Base-by-base conservation (phyloP, 2,329 filamentous ascomycete genomes). In the Scedosporium minutisporum region DNA sequence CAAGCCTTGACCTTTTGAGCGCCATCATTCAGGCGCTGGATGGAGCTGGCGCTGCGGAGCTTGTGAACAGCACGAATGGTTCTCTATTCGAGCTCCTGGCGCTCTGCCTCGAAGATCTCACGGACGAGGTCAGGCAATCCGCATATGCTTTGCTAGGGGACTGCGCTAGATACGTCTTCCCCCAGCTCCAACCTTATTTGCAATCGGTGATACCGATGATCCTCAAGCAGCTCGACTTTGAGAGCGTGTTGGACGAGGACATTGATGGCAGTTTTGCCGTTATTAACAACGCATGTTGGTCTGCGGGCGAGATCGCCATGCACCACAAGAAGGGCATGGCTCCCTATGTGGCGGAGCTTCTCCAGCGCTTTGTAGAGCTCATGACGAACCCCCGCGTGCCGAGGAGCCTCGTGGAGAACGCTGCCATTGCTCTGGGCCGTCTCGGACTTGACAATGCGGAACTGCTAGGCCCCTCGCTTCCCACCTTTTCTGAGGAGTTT, bases 241-340 rank as follows among this genome's bases (percentile, higher is more conserved):
- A 92, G 65, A 82, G 81, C 62, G 83, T 92, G 60, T 76, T 86
- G 18, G 89, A 93, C 65, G 91, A 96, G 68, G 89, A 92, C 65
- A 86, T 91, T 57, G 91, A 96, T 66, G 89, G 85, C 18, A 88
- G 87, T 14, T 97, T 96, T 73, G 91, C 92, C 64, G 93, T 97
- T 33, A 87, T 97, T 64, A 99, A 97, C 82, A 99, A 99, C 72
- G 93, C 95, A 23, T 97, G 93, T 77, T 99, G 95, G 95, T 96
- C 93, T 6, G 87, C 87, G 25, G 95, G 95, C 51, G 95, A 99
- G 77, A 95, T 97, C 65, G 86, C 92, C 16, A 87, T 96, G 74
- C 87, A 91, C 65, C 82, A 90, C 71, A 85, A 87, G 67, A 85
- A 87, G 65, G 85, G 82, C 62, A 90, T 97, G 85, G 82, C 82